Base-by-base conservation (phyloP, 2,329 filamentous ascomycete species). In the Verticillium zaregamsianum region DNA sequence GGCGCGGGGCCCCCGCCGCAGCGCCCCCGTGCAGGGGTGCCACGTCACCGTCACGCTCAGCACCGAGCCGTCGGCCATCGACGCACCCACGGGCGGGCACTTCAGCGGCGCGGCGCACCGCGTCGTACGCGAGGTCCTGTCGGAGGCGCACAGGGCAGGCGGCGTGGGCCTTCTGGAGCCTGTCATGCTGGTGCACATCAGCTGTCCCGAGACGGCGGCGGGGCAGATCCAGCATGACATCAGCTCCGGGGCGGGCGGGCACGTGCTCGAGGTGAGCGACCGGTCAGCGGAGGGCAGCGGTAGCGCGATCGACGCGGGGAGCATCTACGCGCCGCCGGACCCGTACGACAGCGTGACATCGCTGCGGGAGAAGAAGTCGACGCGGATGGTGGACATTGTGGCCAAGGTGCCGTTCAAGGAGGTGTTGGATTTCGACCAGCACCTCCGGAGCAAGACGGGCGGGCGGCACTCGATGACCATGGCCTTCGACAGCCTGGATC, bases 391-490 rank as follows among this genome's bases (percentile, higher is more conserved):
- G 62, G 83, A 89, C 58, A 92, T 99, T 67, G 88, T 90, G 12
- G 95, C 93, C 25, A 87, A 91, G 69, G 94, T 98, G 32, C 95
- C 95, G 35, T 81, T 98, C 69, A 96, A 95, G 77, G 94, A 98
- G 76, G 97, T 98, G 92, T 89, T 98, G 39, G 91, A 94, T 52
- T 99, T 98, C 74, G 81, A 98, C 68, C 92, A 92, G 73, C 91
- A 96, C 72, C 77, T 99, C 66, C 82, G 95, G 59, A 93, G 92
- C 75, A 83, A 97, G 79, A 99, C 94, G 3, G 91, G 90, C 3
- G 95, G 95, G 0, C 83, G 95, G 2, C 85, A 87, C 69, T 79
- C 82, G 5, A 77, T 87, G 72, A 84, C 82, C 1, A 83, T 87
- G 83, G 77, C 82, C 4, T 81, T 86, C 67, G 83, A 85, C 65